Evolutionary conservation across 306 rosid genomes (phyloP).

Genomic region (Trifolium subterraneum): DNA sequence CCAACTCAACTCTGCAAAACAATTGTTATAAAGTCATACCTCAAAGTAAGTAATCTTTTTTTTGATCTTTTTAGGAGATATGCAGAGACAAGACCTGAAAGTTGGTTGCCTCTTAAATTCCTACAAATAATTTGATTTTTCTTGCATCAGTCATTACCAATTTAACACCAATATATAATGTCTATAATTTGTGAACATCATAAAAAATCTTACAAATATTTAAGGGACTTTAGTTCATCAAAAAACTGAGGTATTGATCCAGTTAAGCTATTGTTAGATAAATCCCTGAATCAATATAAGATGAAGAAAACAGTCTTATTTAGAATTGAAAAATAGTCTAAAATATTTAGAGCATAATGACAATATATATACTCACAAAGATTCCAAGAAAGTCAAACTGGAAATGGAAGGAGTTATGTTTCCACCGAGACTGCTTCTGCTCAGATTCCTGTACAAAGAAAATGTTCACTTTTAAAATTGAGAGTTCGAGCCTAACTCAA

Average conservation of each 20-base stretch:
- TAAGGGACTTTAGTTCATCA: constrained; percentile 54
- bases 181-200: not conserved
- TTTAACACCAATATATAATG: constrained; percentile 5
- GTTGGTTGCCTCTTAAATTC: constrained; percentile 63
- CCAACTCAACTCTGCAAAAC: no score
- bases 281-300: constrained; percentile 55
- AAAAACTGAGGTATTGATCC: constrained; percentile 65
- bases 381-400: constrained; percentile 58
- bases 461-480: constrained; percentile 10
- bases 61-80: constrained; percentile 53
- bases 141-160: constrained; percentile 18
- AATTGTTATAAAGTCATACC: constrained; percentile 58
- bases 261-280: constrained; percentile 60
- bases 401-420: constrained; percentile 52
- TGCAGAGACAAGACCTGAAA: constrained; percentile 59
- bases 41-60: constrained; percentile 55
- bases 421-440: constrained; percentile 62
- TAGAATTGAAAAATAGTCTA: not conserved
- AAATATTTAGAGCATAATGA: not conserved
- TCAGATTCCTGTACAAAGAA: constrained; percentile 57
- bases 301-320: constrained; percentile 18
- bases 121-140: constrained; percentile 42
- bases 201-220: constrained; percentile 57
- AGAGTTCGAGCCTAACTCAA: no score
- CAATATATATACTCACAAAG: constrained; percentile 53